Conservation (phyloP, 129 eudicot genomes). For the Arctium lappa region DNA sequence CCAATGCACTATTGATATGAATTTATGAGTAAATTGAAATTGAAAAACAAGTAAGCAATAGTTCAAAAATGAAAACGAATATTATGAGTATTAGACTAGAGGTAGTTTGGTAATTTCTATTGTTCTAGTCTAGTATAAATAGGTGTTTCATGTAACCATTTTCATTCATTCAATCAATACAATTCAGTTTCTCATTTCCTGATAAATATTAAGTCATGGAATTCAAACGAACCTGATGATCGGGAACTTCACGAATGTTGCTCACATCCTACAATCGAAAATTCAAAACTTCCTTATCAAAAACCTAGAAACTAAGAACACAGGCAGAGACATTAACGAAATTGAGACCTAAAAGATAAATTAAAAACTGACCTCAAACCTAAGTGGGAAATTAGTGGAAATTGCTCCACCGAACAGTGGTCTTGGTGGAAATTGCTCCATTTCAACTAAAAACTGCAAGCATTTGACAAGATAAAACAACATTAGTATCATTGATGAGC, state of each 20-base stretch:
- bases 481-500: background rate
- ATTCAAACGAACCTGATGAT: constrained; percentile 73
- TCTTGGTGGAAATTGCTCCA: constrained; percentile 43
- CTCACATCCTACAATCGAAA: constrained; percentile 66
- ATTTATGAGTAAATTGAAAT: background rate
- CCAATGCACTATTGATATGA: background rate
- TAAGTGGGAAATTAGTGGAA: constrained; percentile 55
- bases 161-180: too few relatives aligned
- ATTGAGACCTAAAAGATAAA: background rate
- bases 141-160: too few relatives aligned
- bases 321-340: background rate
- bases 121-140: too few relatives aligned
- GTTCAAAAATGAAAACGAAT: background rate
- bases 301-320: background rate
- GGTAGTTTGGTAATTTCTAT: background rate
- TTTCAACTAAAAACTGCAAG: constrained; percentile 14
- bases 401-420: constrained; percentile 84
- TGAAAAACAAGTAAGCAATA: background rate
- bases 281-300: background rate
- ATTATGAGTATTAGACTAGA: background rate
- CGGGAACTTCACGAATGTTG: constrained; percentile 80
- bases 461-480: background rate
- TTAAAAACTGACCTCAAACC: constrained; percentile 57
- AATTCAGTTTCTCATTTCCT: too few relatives aligned
- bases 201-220: background rate